phyloP scores from a whole-genome alignment of 2,329 filamentous ascomycete genomes.

The Talaromyces sp. region DNA sequence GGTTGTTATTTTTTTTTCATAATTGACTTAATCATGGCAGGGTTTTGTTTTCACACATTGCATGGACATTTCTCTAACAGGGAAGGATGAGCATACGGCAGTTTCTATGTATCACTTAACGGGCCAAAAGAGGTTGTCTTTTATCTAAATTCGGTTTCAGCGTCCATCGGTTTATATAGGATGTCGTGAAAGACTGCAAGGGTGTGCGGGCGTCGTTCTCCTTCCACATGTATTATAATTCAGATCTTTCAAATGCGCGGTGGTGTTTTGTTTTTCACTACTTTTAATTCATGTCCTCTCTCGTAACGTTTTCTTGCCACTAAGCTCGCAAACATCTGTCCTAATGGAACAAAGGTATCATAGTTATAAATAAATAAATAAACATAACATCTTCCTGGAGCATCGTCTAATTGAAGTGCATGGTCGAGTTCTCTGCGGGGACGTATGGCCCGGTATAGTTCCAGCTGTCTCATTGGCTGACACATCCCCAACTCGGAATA shows the following conservation, averaged over 20 bases:
- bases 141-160: slow-evolving; percentile 15
- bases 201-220: slow-evolving; percentile 14
- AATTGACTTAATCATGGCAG: slow-evolving; percentile 2
- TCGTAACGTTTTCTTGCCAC: neutral
- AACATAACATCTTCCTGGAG: no score
- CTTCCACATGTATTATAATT: slow-evolving; percentile 7
- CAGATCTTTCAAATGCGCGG: neutral
- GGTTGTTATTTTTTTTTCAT: slow-evolving; percentile 1
- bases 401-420: no score
- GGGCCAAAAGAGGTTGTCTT: slow-evolving; percentile 15
- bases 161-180: slow-evolving; percentile 11
- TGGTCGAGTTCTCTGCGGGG: no score
- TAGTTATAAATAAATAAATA: no score
- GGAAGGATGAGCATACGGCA: neutral
- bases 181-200: slow-evolving; percentile 37
- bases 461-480: no score
- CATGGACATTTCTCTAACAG: neutral
- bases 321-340: no score
- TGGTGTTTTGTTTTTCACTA: neutral
- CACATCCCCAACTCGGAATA: no score
- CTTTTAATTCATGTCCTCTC: neutral
- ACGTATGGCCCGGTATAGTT: no score
- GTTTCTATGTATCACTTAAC: slow-evolving; percentile 1
- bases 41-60: neutral
- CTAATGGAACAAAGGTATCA: no score